Evolutionary conservation across 192 early-diverging fungal genomes (phyloP).

Genomic region (Podila horticola): DNA sequence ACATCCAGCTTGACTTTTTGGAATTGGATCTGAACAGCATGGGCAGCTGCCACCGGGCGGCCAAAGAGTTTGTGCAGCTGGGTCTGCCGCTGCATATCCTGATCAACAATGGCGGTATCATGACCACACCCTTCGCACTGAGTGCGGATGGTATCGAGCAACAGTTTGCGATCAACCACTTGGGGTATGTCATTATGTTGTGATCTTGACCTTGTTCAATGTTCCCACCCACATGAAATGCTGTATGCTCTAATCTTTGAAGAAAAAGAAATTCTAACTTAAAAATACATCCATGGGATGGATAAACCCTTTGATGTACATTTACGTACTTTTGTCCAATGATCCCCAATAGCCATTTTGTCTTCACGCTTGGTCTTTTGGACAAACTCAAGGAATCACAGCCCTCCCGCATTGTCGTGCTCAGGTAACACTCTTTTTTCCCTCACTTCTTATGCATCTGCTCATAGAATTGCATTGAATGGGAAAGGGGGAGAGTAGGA

Average conservation of each 20-base stretch:
- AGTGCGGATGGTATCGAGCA: constrained; percentile 37
- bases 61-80: constrained; percentile 32
- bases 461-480: no score
- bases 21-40: constrained; percentile 15
- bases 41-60: constrained; percentile 1
- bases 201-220: no score
- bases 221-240: no score
- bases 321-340: no score
- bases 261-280: no score
- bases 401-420: constrained; percentile 53
- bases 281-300: no score
- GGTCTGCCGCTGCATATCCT: constrained; percentile 55
- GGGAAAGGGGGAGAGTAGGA: no score
- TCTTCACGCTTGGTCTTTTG: constrained; percentile 42
- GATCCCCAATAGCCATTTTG: constrained; percentile 22
- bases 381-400: constrained; percentile 47
- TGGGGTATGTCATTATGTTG: constrained; percentile 18
- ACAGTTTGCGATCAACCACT: constrained; percentile 56
- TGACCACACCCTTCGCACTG: constrained; percentile 6
- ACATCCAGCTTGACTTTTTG: constrained; percentile 9
- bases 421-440: constrained; percentile 3
- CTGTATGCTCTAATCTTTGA: no score
- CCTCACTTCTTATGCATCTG: no score
- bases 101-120: no score
- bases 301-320: no score